Evolutionary conservation across 495 filamentous ascomycete species (phyloP).

Genomic region (Aspergillus bridgeri): DNA sequence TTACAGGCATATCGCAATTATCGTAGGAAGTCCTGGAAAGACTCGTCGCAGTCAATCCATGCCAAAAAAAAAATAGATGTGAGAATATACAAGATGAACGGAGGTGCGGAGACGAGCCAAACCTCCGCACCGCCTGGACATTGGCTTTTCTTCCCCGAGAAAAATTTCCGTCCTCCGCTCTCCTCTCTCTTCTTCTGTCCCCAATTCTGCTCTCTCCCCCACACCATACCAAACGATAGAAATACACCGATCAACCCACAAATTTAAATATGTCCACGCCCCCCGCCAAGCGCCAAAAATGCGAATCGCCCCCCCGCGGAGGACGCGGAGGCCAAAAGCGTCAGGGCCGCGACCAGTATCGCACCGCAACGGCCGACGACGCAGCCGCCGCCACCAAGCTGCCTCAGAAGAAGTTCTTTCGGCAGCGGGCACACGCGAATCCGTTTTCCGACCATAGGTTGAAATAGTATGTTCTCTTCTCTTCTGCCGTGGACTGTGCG

Average conservation of each 20-base stretch:
- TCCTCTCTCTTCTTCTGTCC: not conserved
- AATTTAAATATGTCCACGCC: not conserved
- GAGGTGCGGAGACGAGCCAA: no score
- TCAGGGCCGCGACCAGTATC: slow-evolving; percentile 25
- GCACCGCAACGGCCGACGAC: slow-evolving; percentile 14
- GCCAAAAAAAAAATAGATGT: no score
- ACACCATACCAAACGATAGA: not conserved
- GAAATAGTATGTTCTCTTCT: slow-evolving; percentile 64
- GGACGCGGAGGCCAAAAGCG: slow-evolving; percentile 70
- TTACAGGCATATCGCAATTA: no score
- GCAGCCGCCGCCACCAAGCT: slow-evolving; percentile 44
- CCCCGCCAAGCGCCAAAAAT: slow-evolving; percentile 22
- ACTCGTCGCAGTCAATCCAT: no score
- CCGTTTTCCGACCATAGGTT: slow-evolving; percentile 92
- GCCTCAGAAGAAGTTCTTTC: slow-evolving; percentile 91
- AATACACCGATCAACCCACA: no score
- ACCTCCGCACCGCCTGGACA: no score
- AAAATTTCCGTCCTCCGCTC: not conserved
- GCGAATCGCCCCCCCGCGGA: slow-evolving; percentile 72
- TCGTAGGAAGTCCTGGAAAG: no score
- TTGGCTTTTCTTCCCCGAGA: not conserved
- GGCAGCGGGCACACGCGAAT: slow-evolving; percentile 95
- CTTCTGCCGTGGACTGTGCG: not conserved
- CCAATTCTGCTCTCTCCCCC: no score
- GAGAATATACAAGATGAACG: no score